Conservation (phyloP, 176 grass and related monocot genomes). For the Chrysopogon serrulatus region DNA sequence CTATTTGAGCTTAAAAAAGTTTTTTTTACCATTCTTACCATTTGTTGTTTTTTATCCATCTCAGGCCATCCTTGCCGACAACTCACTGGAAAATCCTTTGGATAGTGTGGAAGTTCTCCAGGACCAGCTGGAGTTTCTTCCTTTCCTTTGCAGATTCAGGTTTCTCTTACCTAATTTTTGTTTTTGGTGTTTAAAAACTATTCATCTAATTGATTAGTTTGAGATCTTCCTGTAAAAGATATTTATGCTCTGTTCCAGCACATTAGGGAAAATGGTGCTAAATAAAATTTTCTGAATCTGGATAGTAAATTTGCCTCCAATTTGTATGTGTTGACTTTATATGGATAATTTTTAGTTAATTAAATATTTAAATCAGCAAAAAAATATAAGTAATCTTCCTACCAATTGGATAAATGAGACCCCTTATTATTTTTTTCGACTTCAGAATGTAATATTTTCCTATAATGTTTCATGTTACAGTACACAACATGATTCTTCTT, state of each 20-base stretch:
- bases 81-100: slow-evolving; percentile 80
- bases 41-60: slow-evolving; percentile 28
- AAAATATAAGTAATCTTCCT: background rate
- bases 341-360: background rate
- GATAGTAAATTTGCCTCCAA: background rate
- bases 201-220: background rate
- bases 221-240: background rate
- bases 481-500: slow-evolving; percentile 15
- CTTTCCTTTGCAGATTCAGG: slow-evolving; percentile 99
- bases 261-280: background rate
- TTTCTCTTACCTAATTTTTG: slow-evolving; percentile 31
- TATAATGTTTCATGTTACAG: slow-evolving; percentile 14
- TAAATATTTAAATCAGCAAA: background rate
- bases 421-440: background rate
- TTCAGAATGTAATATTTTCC: slow-evolving; percentile 1
- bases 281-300: background rate
- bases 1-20: background rate
- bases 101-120: slow-evolving; percentile 95
- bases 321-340: background rate
- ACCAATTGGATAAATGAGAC: background rate
- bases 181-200: slow-evolving; percentile 10
- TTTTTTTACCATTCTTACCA: slow-evolving; percentile 5
- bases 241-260: slow-evolving; percentile 11
- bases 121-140: slow-evolving; percentile 96
- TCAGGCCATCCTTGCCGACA: slow-evolving; percentile 70